phyloP scores from a whole-genome alignment of 768 basidiomycete species.

The Leccinum uliginosum region DNA sequence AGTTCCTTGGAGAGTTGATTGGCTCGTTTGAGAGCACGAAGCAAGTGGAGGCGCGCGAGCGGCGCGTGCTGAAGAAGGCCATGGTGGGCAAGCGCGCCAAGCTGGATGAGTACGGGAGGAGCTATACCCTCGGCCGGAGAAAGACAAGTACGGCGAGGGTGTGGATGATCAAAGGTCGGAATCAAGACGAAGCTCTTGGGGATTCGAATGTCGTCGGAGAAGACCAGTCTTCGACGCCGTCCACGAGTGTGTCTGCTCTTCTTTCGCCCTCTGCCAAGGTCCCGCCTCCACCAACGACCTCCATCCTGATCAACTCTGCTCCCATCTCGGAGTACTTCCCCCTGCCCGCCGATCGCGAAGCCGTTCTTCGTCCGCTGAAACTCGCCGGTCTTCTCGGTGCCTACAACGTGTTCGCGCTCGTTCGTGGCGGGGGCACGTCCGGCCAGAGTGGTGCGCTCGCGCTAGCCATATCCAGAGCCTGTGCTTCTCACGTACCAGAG shows the following conservation, averaged over 20 bases:
- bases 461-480: constrained; percentile 70
- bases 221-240: neutral
- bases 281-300: constrained; percentile 45
- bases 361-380: constrained; percentile 77
- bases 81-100: constrained; percentile 50
- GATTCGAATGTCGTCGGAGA: constrained; percentile 1
- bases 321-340: constrained; percentile 80
- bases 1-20: constrained; percentile 57
- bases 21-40: constrained; percentile 64
- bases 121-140: constrained; percentile 80
- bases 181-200: constrained; percentile 31
- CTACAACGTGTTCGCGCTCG: constrained; percentile 73
- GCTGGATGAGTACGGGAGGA: constrained; percentile 75
- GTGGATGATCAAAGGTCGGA: constrained; percentile 76
- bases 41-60: constrained; percentile 41
- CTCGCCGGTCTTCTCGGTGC: constrained; percentile 80
- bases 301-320: constrained; percentile 81
- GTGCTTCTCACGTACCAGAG: constrained; percentile 67
- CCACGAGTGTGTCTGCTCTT: constrained; percentile 12
- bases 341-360: constrained; percentile 70
- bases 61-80: constrained; percentile 20
- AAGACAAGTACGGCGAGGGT: constrained; percentile 90
- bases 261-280: constrained; percentile 17
- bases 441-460: constrained; percentile 90
- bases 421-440: constrained; percentile 83